phyloP scores from a whole-genome alignment of 495 filamentous ascomycete species.

The Sordaria brevicollis region DNA sequence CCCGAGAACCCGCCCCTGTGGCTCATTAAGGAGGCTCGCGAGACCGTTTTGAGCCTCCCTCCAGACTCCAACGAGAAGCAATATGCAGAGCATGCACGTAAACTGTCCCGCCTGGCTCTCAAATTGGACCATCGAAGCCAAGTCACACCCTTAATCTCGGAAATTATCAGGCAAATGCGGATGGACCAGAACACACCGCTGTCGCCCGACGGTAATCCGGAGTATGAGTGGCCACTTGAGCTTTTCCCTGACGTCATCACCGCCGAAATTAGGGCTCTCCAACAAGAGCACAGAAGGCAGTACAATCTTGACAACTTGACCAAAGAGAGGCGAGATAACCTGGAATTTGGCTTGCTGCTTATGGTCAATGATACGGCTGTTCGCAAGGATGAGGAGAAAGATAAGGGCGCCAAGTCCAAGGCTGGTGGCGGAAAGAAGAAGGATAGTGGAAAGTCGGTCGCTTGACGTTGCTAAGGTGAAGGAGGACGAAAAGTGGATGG shows the following conservation, averaged over 20 bases:
- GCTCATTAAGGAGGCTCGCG: background rate
- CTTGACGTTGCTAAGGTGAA: background rate
- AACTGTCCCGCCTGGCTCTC: background rate
- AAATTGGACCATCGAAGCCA: background rate
- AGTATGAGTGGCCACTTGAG: background rate
- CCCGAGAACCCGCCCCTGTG: fast-evolving
- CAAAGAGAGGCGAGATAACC: background rate
- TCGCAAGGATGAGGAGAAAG: background rate
- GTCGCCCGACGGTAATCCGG: background rate
- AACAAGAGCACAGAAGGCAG: background rate
- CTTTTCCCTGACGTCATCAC: background rate
- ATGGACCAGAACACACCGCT: background rate
- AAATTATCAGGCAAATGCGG: background rate
- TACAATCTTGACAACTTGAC: background rate
- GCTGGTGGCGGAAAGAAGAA: background rate
- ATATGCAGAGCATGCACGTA: background rate
- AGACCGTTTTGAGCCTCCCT: background rate
- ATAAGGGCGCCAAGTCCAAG: background rate
- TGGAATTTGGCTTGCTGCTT: background rate
- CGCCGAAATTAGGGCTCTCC: background rate
- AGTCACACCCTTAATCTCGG: background rate
- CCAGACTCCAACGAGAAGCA: background rate
- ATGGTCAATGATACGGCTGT: background rate
- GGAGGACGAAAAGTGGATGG: background rate
- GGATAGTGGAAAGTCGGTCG: background rate